Percentiles rank a stretch among this genome's conserved stretches.
phyloP scores from a whole-genome alignment of 2,329 filamentous ascomycete species.

The Fusarium robinianum region DNA sequence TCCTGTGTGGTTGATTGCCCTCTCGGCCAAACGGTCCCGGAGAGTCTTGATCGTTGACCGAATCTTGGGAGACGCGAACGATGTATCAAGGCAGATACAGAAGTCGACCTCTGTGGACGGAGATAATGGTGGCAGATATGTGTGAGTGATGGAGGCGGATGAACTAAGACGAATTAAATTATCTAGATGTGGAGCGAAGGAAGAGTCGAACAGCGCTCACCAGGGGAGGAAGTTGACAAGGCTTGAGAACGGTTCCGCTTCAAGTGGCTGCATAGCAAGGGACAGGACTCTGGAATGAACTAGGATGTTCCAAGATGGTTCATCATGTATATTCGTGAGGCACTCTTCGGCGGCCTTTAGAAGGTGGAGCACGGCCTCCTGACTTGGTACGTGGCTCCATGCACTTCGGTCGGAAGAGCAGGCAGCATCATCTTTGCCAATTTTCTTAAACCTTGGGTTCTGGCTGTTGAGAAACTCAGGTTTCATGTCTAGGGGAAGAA shows the following conservation, averaged over 20 bases:
- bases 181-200: background rate
- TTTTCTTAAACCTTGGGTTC: background rate
- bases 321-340: background rate
- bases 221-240: background rate
- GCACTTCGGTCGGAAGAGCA: background rate
- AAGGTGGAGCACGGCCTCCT: background rate
- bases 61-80: background rate
- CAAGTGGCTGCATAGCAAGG: background rate
- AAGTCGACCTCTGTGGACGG: background rate
- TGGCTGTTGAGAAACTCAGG: too few species aligned
- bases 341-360: background rate
- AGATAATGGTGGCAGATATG: background rate
- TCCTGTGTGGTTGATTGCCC: constrained; percentile 1
- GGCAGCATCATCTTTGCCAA: background rate
- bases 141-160: background rate
- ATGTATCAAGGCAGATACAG: background rate
- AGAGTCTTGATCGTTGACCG: too few species aligned
- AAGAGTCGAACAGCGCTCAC: background rate
- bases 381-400: background rate
- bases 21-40: background rate
- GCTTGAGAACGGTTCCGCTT: background rate
- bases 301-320: background rate
- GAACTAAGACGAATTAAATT: background rate
- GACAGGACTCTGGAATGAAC: background rate
- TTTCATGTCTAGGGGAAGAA: too few species aligned